Evolutionary conservation across 805 yeast genomes (phyloP).

Genomic region (Blastobotrys parvus): DNA sequence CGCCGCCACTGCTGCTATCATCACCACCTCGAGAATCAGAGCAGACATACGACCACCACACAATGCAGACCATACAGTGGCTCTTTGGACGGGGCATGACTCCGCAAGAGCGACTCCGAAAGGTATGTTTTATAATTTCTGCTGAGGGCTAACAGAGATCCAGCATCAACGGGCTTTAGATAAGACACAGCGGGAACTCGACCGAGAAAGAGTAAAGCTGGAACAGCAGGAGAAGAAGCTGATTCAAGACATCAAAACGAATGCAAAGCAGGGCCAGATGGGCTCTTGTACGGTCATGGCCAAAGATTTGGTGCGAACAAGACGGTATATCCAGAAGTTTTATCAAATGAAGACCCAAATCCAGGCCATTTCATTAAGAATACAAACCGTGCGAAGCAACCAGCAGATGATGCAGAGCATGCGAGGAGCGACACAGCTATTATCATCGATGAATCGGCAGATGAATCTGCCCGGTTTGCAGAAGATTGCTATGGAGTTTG

Average conservation of each 20-base stretch:
- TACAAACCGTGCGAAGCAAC: constrained; percentile 86
- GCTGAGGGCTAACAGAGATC: not conserved
- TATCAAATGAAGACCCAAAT: constrained; percentile 89
- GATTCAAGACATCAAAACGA: constrained; percentile 75
- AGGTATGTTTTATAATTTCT: constrained; percentile 29
- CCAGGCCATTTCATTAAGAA: constrained; percentile 86
- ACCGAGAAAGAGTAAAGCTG: constrained; percentile 75
- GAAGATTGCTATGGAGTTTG: constrained; percentile 90
- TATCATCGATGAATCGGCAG: constrained; percentile 78
- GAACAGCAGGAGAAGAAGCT: constrained; percentile 90
- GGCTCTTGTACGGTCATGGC: constrained; percentile 92
- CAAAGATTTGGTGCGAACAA: constrained; percentile 84
- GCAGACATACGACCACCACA: not conserved
- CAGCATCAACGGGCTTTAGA: constrained; percentile 91
- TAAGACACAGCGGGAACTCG: constrained; percentile 87
- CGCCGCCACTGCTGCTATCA: no score
- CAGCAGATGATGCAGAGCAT: constrained; percentile 93
- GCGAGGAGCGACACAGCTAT: constrained; percentile 73
- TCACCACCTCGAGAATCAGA: no score
- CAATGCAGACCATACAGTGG: constrained; percentile 81
- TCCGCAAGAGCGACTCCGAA: constrained; percentile 90
- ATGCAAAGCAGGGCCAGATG: constrained; percentile 85
- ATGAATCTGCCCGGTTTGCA: constrained; percentile 89
- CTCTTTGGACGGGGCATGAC: constrained; percentile 88
- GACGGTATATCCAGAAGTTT: constrained; percentile 75